Conservation (phyloP, 768 basidiomycete genomes). For the Auriculariales sp. region DNA sequence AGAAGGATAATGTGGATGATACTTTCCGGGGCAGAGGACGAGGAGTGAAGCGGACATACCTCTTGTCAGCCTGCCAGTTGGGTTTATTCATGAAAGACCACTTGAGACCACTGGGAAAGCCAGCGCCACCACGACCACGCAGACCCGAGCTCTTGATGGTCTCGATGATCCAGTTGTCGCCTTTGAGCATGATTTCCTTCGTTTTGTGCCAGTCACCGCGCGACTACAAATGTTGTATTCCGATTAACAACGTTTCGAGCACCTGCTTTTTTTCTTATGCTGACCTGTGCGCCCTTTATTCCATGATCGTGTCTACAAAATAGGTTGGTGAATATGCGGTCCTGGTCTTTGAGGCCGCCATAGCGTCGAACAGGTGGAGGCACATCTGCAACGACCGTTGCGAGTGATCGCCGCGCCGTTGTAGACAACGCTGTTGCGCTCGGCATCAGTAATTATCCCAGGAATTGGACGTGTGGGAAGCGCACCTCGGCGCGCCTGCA, state of each 20-base stretch:
- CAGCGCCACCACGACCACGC: conserved; percentile 90
- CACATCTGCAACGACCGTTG: conserved; percentile 55
- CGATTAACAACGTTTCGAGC: too few relatives aligned
- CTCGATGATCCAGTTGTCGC: conserved; percentile 95
- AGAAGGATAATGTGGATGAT: too few relatives aligned
- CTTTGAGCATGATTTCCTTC: conserved; percentile 90
- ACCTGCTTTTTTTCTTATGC: too few relatives aligned
- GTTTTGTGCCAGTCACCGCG: conserved; percentile 98
- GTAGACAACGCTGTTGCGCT: conserved; percentile 1
- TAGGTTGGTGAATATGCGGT: conserved; percentile 85
- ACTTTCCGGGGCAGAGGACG: too few relatives aligned
- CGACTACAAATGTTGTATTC: conserved; percentile 35
- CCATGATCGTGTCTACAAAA: conserved; percentile 83
- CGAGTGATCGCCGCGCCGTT: conserved; percentile 23
- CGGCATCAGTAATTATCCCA: too few relatives aligned
- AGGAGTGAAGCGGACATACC: conserved; percentile 30
- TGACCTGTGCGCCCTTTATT: conserved; percentile 79
- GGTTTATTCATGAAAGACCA: conserved; percentile 99
- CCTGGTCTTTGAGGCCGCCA: conserved; percentile 89
- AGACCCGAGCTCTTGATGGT: conserved; percentile 92
- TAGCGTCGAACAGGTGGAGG: conserved; percentile 75
- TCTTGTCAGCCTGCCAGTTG: conserved; percentile 88
- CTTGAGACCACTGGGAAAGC: conserved; percentile 92
- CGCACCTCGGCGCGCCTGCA: too few relatives aligned
- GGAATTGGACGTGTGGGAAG: too few relatives aligned